Conservation (phyloP, 2,329 filamentous ascomycete genomes). For the Fusarium oligoseptatum region DNA sequence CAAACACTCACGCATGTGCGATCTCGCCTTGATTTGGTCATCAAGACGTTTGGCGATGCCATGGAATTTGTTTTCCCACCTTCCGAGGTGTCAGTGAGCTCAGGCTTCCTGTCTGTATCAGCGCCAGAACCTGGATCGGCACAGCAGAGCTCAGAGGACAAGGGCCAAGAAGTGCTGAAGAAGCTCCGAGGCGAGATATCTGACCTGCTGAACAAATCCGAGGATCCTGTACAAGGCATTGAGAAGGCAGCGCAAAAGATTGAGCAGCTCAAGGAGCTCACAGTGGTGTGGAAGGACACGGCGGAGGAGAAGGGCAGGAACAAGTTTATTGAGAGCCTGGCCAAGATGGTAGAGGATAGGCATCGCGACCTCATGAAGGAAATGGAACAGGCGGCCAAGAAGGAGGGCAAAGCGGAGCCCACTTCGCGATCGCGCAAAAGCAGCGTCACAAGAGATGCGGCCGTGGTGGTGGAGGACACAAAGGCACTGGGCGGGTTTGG, state of each 20-base stretch:
- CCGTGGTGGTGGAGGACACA: constrained; percentile 54
- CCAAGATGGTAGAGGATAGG: constrained; percentile 85
- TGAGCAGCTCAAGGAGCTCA: constrained; percentile 81
- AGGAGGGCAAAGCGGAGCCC: constrained; percentile 50
- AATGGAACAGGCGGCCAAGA: constrained; percentile 58
- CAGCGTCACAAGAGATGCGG: constrained; percentile 48
- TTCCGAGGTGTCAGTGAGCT: constrained; percentile 85
- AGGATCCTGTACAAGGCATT: constrained; percentile 74
- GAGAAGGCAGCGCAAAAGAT: constrained; percentile 81
- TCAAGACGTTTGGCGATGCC: constrained; percentile 91
- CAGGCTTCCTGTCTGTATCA: constrained; percentile 90
- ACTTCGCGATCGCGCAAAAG: constrained; percentile 54
- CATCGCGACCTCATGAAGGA: constrained; percentile 67
- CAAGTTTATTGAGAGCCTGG: constrained; percentile 85
- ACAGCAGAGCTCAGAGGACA: constrained; percentile 81
- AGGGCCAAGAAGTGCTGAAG: constrained; percentile 84
- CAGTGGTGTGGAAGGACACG: constrained; percentile 93
- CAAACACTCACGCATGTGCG: constrained; percentile 87
- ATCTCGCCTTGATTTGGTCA: constrained; percentile 86
- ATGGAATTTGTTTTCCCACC: constrained; percentile 96
- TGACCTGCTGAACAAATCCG: constrained; percentile 69
- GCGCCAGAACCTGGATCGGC: constrained; percentile 79
- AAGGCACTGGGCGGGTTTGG: constrained; percentile 67
- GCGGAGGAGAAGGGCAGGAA: constrained; percentile 89
- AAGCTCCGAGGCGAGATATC: constrained; percentile 79